Evolutionary conservation across 257 asterid species (phyloP).

Genomic region (Salvia miltiorrhiza): DNA sequence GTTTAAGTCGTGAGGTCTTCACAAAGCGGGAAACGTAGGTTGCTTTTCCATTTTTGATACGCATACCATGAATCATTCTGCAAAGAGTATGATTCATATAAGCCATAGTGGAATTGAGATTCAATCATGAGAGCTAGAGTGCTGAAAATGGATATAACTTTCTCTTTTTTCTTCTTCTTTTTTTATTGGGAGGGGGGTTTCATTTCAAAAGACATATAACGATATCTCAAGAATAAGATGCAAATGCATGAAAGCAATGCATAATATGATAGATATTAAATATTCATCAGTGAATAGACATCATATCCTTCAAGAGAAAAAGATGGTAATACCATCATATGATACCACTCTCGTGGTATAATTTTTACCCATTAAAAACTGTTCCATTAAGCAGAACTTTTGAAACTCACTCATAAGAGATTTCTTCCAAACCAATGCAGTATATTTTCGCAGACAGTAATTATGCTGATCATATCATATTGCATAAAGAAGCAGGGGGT

Average conservation of each 20-base stretch:
- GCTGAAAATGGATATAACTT: too few species aligned
- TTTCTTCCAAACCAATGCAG: not conserved
- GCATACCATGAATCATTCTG: slow-evolving; percentile 98
- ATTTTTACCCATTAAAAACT: not conserved
- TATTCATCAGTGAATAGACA: not conserved
- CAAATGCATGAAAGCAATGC: not conserved
- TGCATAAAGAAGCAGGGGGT: not conserved
- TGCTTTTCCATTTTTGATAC: slow-evolving; percentile 92
- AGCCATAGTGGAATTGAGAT: not conserved
- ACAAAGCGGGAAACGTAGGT: slow-evolving; percentile 89
- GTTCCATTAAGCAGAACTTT: not conserved
- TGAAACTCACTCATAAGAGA: not conserved
- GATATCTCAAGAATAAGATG: not conserved
- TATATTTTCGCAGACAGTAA: not conserved
- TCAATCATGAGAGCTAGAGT: not conserved
- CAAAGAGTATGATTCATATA: slow-evolving; percentile 15
- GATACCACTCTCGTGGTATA: not conserved
- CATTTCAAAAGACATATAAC: not conserved
- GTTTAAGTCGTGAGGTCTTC: slow-evolving; percentile 82
- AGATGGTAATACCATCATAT: not conserved
- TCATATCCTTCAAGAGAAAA: not conserved
- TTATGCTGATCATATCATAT: not conserved
- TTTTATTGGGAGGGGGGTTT: not conserved
- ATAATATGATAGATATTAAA: not conserved
- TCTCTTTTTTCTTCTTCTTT: too few species aligned